Evolutionary conservation across 495 filamentous ascomycete genomes (phyloP), one percentile per base, ranked within the genome.

Genomic region (Aspergillus diversus): DNA sequence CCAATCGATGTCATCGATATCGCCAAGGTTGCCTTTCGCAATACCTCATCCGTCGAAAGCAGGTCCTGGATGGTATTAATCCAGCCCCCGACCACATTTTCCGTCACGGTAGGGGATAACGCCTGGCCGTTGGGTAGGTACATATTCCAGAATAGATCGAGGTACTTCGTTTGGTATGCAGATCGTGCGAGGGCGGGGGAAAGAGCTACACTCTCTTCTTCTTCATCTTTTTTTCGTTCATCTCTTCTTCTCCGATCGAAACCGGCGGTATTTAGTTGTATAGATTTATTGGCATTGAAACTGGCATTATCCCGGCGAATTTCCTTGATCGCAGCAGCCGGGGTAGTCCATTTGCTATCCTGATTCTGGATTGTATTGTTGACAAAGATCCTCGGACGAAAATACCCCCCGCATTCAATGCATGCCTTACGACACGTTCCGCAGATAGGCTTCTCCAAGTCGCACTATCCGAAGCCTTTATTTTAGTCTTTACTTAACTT

Each of bases 351-450:
- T 34, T 16, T 37, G 4, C 33, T 35, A 21, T 39, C 13, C 17
- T 33, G 51, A 33, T 55, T 49, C 42, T 55, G 51, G 6, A 56
- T 21, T 4, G 59, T 61, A 16, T 54, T 55, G 51, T 61, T 61
- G 59, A 61, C 50, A 42, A 61, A 61, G 16, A 61, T 56, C 12
- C 59, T 51, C 39, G 59, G 59, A 3, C 59, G 42, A n/a, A 55
- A 13, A n/a, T 61, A 61, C 7, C 52, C 59, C n/a, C 52, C 52
- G 17, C 59, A 61, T 13, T 61, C 59, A 9, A 61, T 17, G 16
- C 59, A 53, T 12, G 59, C 59, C 49, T 61, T 61, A 42, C 59
- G 59, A 50, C 59, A 61, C 2, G 59, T 61, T 48, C 52, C 59
- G 17, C 59, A 55, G 11, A 50, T 55, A n/a, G 59, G 59, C 16